Evolutionary conservation across 768 basidiomycete genomes (phyloP).

Genomic region (Kwoniella mangroviensis): DNA sequence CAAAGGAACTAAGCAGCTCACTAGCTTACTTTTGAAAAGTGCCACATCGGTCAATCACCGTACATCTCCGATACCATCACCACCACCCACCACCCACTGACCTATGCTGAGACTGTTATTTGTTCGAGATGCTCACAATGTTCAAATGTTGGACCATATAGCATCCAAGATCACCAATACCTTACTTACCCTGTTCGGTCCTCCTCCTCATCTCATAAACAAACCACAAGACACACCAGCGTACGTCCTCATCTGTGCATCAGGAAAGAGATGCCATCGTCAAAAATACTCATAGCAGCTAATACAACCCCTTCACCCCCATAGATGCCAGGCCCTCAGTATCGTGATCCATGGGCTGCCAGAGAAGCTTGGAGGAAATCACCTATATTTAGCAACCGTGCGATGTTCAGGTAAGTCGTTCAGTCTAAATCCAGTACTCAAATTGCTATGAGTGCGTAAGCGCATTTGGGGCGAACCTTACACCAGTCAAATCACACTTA

Average conservation of each 20-base stretch:
- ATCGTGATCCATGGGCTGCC: conserved; percentile 93
- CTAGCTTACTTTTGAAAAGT: conserved; percentile 2
- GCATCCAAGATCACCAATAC: background rate
- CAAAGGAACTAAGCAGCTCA: conserved; percentile 5
- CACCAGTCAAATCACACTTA: background rate
- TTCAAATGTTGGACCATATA: background rate
- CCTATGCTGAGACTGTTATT: background rate
- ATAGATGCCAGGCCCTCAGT: conserved; percentile 59
- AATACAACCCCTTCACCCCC: background rate
- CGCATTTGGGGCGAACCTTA: background rate
- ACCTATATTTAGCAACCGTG: conserved; percentile 81
- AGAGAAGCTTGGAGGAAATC: conserved; percentile 89
- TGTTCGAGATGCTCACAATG: background rate
- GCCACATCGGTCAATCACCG: conserved; percentile 10
- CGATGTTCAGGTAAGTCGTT: conserved; percentile 69
- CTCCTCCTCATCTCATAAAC: too few species aligned
- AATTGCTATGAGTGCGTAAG: background rate
- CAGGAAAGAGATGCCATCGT: too few species aligned
- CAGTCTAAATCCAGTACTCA: too few species aligned
- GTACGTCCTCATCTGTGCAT: background rate
- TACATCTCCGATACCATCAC: conserved; percentile 1
- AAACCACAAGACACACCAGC: background rate
- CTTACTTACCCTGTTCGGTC: too few species aligned
- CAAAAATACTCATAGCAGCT: too few species aligned
- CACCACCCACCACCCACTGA: background rate